A percentile compares a stretch with the other conserved stretches of the same genome.
Evolutionary conservation across 1,284 basidiomycete genomes (phyloP).

Genomic region (Austroboletus novae-zelandiae): DNA sequence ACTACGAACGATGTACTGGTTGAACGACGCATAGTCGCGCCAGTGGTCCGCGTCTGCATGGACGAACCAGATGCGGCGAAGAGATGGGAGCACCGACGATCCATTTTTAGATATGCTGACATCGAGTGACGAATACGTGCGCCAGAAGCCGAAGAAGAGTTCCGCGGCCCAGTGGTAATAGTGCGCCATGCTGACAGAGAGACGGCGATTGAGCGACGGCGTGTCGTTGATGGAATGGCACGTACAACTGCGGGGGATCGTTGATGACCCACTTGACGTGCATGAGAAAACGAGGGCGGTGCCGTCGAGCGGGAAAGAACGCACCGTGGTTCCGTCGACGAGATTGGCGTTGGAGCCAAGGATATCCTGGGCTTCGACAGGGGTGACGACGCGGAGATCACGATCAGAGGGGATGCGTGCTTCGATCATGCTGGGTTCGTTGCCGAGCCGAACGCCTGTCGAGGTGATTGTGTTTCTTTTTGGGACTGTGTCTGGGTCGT

Average conservation of each 20-base stretch:
- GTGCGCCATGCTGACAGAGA: conserved; percentile 58
- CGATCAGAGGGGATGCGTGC: conserved; percentile 66
- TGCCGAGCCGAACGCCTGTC: conserved; percentile 47
- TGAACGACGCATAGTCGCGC: conserved; percentile 86
- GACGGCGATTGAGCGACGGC: not conserved
- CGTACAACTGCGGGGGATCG: conserved; percentile 82
- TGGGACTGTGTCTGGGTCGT: conserved; percentile 53
- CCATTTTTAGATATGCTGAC: conserved; percentile 60
- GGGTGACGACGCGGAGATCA: conserved; percentile 74
- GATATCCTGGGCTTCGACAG: conserved; percentile 61
- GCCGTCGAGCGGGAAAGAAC: not conserved
- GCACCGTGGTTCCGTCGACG: conserved; percentile 66
- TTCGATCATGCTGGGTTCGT: conserved; percentile 43
- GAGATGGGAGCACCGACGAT: conserved; percentile 65
- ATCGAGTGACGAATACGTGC: conserved; percentile 81
- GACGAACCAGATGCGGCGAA: conserved; percentile 72
- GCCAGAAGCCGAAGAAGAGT: conserved; percentile 86
- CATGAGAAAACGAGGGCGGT: conserved; percentile 1
- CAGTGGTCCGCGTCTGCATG: conserved; percentile 72
- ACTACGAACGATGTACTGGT: conserved; percentile 73
- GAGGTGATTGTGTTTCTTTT: conserved; percentile 57
- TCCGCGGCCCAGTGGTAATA: conserved; percentile 88
- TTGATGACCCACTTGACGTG: conserved; percentile 66
- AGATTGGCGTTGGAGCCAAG: conserved; percentile 65
- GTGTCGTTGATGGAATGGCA: conserved; percentile 7